Percentiles rank a stretch among this genome's conserved stretches.
Conservation (phyloP, 2,329 filamentous ascomycete species). For the Penicillium sumatraense region DNA sequence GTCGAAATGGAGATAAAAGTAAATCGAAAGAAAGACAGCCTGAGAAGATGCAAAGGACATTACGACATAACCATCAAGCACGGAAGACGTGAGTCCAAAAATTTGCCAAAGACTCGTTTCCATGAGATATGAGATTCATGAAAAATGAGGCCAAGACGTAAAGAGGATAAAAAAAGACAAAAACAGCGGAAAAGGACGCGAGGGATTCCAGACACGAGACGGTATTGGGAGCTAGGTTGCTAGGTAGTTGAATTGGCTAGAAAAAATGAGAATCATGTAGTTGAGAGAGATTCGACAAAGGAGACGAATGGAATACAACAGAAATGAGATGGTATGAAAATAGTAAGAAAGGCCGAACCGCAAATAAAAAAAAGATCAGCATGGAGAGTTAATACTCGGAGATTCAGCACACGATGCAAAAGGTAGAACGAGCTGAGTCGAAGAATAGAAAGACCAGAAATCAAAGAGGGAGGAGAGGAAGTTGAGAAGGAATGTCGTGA, state of each 20-base stretch:
- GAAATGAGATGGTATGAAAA: constrained; percentile 34
- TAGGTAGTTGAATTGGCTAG: constrained; percentile 39
- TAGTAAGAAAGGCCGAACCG: constrained; percentile 19
- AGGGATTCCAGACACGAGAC: constrained; percentile 9
- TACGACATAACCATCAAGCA: neutral
- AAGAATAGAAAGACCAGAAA: constrained; percentile 10
- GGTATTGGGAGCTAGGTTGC: constrained; percentile 27
- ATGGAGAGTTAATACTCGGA: constrained; percentile 21
- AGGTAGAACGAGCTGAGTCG: constrained; percentile 7
- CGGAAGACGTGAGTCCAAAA: neutral
- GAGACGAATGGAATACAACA: constrained; percentile 38
- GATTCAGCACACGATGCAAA: constrained; percentile 27
- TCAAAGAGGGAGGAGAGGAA: constrained; percentile 22
- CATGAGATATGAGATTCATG: neutral
- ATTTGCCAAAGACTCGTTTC: neutral
- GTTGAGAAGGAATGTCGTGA: constrained; percentile 25
- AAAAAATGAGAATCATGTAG: constrained; percentile 31
- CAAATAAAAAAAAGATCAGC: constrained; percentile 28
- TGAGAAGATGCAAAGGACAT: constrained; percentile 1
- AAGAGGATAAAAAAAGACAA: neutral
- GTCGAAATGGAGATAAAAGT: neutral
- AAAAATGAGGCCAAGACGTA: neutral
- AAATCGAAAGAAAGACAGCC: neutral
- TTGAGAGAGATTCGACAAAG: constrained; percentile 35
- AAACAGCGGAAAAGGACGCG: neutral